Conservation (phyloP, 2,329 filamentous ascomycete genomes). For the Talaromyces albobiverticillius region DNA sequence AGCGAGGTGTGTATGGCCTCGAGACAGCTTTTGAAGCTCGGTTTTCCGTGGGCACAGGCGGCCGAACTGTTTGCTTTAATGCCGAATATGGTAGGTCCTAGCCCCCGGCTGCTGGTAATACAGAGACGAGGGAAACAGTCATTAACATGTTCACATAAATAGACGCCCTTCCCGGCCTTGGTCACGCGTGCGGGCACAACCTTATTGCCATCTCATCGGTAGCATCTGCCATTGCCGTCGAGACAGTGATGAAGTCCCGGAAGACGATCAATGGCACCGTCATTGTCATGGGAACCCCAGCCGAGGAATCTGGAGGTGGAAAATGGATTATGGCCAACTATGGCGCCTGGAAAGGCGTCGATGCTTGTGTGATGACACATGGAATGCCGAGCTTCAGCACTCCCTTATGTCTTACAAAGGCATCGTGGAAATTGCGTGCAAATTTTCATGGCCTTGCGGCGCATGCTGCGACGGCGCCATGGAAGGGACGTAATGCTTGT, state of each 20-base stretch:
- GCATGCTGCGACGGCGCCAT: slow-evolving; percentile 51
- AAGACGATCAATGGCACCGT: slow-evolving; percentile 16
- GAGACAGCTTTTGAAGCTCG: slow-evolving; percentile 46
- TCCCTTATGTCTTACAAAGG: slow-evolving; percentile 8
- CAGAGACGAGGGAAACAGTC: neutral
- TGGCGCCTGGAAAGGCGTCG: slow-evolving; percentile 34
- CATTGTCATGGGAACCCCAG: slow-evolving; percentile 27
- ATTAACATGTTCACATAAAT: neutral
- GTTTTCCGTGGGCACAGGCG: slow-evolving; percentile 33
- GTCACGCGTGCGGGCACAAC: slow-evolving; percentile 30
- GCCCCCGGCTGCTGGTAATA: neutral
- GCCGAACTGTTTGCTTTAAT: slow-evolving; percentile 23
- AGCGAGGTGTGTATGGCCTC: slow-evolving; percentile 43
- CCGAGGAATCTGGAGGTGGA: slow-evolving; percentile 28
- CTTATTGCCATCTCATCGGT: slow-evolving; percentile 25
- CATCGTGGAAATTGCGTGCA: slow-evolving; percentile 21
- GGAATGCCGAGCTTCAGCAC: slow-evolving; percentile 16
- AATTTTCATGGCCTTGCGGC: slow-evolving; percentile 48
- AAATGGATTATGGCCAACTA: slow-evolving; percentile 35
- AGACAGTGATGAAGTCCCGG: slow-evolving; percentile 18
- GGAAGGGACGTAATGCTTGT: slow-evolving; percentile 54
- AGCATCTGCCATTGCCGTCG: slow-evolving; percentile 24
- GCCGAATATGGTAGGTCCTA: slow-evolving; percentile 27
- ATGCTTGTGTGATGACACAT: slow-evolving; percentile 38
- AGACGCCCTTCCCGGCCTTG: slow-evolving; percentile 27